phyloP scores from a whole-genome alignment of 768 basidiomycete genomes.

The Calvatia gigantea region DNA sequence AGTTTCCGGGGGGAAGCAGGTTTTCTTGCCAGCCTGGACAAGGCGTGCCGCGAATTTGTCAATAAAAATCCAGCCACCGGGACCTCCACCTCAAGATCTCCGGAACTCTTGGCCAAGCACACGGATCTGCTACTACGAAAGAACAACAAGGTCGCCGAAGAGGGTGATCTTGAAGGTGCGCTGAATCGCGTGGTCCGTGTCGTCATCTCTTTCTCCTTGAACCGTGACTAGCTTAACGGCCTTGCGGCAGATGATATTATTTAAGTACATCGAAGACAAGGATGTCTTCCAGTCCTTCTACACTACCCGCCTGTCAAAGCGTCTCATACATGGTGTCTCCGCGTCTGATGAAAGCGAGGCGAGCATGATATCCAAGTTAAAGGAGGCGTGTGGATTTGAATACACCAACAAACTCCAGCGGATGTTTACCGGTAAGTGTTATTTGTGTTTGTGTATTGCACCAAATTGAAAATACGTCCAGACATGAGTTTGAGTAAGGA shows the following conservation, averaged over 20 bases:
- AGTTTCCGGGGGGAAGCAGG: slow-evolving; percentile 92
- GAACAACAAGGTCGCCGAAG: slow-evolving; percentile 94
- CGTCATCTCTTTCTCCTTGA: slow-evolving; percentile 27
- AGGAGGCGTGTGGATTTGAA: slow-evolving; percentile 95
- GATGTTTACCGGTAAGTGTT: slow-evolving; percentile 85
- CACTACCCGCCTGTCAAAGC: slow-evolving; percentile 88
- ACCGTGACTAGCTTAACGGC: slow-evolving; percentile 19
- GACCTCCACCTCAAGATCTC: slow-evolving; percentile 80
- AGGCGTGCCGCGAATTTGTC: slow-evolving; percentile 94
- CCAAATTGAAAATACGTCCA: slow-evolving; percentile 23
- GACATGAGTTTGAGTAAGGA: slow-evolving; percentile 97
- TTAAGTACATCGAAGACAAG: slow-evolving; percentile 99
- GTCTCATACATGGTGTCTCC: slow-evolving; percentile 86
- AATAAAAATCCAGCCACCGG: slow-evolving; percentile 92
- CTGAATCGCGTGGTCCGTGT: slow-evolving; percentile 80
- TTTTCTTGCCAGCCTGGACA: slow-evolving; percentile 90
- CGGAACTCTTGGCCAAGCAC: slow-evolving; percentile 90
- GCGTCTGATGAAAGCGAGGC: slow-evolving; percentile 96
- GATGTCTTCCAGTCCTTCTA: slow-evolving; percentile 99
- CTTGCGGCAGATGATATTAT: slow-evolving; percentile 79
- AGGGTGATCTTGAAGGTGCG: slow-evolving; percentile 85
- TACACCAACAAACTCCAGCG: slow-evolving; percentile 94
- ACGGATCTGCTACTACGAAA: slow-evolving; percentile 87
- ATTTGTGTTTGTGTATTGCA: slow-evolving; percentile 1
- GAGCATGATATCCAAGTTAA: slow-evolving; percentile 97